Evolutionary conservation across 2,329 filamentous ascomycete genomes (phyloP).

Genomic region (Claviceps spartinae): DNA sequence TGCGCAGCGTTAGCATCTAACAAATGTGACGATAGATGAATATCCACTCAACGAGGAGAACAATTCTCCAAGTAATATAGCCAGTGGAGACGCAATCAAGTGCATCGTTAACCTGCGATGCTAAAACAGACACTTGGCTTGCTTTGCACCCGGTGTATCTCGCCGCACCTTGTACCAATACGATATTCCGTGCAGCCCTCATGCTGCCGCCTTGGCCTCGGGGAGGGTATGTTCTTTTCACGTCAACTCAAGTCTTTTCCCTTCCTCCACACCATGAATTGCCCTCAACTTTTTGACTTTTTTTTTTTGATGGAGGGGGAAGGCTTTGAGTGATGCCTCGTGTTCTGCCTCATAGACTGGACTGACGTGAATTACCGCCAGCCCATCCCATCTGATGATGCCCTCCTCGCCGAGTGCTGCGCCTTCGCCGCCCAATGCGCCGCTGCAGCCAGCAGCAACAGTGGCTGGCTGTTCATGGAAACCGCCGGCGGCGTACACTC

Average conservation of each 20-base stretch:
- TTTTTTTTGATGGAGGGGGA: neutral
- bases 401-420: slow-evolving; percentile 29
- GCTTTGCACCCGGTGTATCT: slow-evolving; percentile 37
- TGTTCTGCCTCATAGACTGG: neutral
- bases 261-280: neutral
- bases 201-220: slow-evolving; percentile 48
- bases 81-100: neutral
- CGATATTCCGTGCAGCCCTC: slow-evolving; percentile 61
- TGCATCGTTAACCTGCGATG: neutral
- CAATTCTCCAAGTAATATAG: no score
- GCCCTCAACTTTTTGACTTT: neutral
- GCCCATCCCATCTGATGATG: slow-evolving; percentile 35
- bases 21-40: neutral
- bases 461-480: slow-evolving; percentile 59
- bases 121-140: slow-evolving; percentile 43
- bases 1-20: neutral
- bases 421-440: slow-evolving; percentile 30
- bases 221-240: slow-evolving; percentile 23
- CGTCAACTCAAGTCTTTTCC: neutral
- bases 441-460: slow-evolving; percentile 25
- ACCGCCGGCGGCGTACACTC: slow-evolving; percentile 76
- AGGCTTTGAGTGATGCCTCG: neutral
- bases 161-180: slow-evolving; percentile 55
- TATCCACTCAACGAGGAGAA: no score
- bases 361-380: slow-evolving; percentile 12